phyloP scores from a whole-genome alignment of 192 early-diverging fungal genomes.

The Backusella liffmaniae region DNA sequence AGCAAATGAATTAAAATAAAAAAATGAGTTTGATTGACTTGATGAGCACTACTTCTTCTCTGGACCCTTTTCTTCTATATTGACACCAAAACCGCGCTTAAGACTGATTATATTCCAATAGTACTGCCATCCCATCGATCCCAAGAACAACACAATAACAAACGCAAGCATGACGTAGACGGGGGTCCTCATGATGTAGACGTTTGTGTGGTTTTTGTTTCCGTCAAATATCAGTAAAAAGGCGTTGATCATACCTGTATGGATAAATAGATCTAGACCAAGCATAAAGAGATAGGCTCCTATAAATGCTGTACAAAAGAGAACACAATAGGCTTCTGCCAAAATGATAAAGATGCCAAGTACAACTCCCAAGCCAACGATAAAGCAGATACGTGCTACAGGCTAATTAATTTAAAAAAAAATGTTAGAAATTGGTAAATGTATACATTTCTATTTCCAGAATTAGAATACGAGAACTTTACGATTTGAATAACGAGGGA shows the following conservation, averaged over 20 bases:
- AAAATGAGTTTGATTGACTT: neutral
- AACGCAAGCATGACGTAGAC: constrained; percentile 30
- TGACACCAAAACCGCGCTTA: constrained; percentile 30
- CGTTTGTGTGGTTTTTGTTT: constrained; percentile 24
- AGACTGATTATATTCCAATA: constrained; percentile 36
- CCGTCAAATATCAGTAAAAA: constrained; percentile 27
- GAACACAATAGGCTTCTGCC: constrained; percentile 38
- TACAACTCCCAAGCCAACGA: constrained; percentile 37
- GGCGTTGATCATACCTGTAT: constrained; percentile 52
- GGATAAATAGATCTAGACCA: constrained; percentile 54
- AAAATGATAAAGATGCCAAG: constrained; percentile 30
- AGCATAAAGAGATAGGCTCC: constrained; percentile 52
- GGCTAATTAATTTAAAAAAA: constrained; percentile 8
- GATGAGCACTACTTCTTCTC: neutral
- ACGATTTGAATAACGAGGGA: constrained; percentile 33
- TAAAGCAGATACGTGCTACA: constrained; percentile 39
- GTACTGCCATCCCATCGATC: constrained; percentile 33
- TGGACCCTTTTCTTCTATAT: constrained; percentile 18
- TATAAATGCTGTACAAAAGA: constrained; percentile 47
- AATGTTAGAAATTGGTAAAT: neutral
- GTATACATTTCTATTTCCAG: neutral
- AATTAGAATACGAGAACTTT: constrained; percentile 5
- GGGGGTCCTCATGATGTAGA: constrained; percentile 22
- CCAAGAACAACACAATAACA: constrained; percentile 16
- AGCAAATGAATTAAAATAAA: neutral